phyloP scores from a whole-genome alignment of 495 filamentous ascomycete genomes.

The Penicillium robsamsonii region DNA sequence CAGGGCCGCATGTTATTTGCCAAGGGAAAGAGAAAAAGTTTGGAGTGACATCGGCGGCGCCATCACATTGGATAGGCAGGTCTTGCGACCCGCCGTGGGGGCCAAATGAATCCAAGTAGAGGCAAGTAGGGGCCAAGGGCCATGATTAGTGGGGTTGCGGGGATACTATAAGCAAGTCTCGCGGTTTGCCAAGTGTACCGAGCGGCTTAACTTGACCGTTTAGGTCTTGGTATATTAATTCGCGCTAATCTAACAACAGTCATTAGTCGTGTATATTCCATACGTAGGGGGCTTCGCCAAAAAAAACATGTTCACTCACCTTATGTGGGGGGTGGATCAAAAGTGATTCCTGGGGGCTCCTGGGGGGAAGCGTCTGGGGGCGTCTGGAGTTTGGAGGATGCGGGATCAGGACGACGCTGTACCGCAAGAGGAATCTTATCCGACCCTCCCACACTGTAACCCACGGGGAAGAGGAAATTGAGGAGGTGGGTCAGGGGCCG shows the following conservation, averaged over 20 bases:
- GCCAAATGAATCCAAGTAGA: background rate
- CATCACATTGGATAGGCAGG: conserved; percentile 5
- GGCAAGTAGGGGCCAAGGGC: background rate
- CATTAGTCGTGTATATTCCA: background rate
- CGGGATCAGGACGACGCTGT: no score
- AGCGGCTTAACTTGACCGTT: background rate
- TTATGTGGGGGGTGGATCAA: background rate
- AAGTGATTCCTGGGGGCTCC: background rate
- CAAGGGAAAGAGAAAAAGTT: background rate
- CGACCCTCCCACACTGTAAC: conserved; percentile 3
- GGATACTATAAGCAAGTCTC: background rate
- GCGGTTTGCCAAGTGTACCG: background rate
- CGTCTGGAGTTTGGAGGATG: no score
- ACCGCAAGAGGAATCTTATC: conserved; percentile 8
- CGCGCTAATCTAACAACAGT: background rate
- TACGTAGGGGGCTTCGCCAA: background rate
- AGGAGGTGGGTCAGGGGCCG: conserved; percentile 10
- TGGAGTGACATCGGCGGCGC: conserved; percentile 11
- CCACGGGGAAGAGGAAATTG: conserved; percentile 1
- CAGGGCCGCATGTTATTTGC: conserved; percentile 1
- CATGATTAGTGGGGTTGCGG: conserved; percentile 7
- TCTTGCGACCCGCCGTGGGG: conserved; percentile 10
- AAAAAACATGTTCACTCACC: background rate
- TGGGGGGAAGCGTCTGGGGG: background rate
- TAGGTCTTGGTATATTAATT: background rate